A percentile compares a stretch with the other conserved stretches of the same genome.
Conservation (phyloP, 192 early-diverging fungal species). For the Cladochytrium replicatum region DNA sequence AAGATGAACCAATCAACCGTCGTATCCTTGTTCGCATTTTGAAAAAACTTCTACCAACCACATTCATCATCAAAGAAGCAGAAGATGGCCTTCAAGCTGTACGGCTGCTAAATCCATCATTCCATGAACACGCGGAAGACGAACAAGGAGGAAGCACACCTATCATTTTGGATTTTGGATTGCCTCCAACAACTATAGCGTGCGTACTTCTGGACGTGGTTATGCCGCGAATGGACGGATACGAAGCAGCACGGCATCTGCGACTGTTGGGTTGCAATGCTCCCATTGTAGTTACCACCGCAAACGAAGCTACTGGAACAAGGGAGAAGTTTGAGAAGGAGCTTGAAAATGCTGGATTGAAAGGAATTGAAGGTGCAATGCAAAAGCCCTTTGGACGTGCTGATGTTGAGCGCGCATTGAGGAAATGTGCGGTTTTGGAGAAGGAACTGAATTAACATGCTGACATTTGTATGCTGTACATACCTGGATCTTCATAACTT, state of each 20-base stretch:
- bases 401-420: too few species aligned
- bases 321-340: slow-evolving; percentile 1
- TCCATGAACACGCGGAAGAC: not conserved
- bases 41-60: slow-evolving; percentile 2
- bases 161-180: slow-evolving; percentile 14
- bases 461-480: too few species aligned
- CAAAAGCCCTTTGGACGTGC: too few species aligned
- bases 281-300: slow-evolving; percentile 15
- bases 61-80: slow-evolving; percentile 8
- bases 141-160: slow-evolving; percentile 2
- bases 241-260: slow-evolving; percentile 14
- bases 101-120: not conserved
- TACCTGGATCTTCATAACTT: too few species aligned
- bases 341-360: too few species aligned
- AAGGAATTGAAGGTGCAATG: too few species aligned
- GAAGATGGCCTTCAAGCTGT: slow-evolving; percentile 16
- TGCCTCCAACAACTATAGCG: too few species aligned
- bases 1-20: slow-evolving; percentile 12
- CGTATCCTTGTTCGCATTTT: slow-evolving; percentile 9
- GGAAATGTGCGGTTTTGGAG: too few species aligned
- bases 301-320: slow-evolving; percentile 10
- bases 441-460: too few species aligned
- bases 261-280: slow-evolving; percentile 3
- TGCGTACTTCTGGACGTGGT: slow-evolving; percentile 7
- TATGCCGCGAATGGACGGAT: slow-evolving; percentile 13